These are phyloP conservation scores for Pythium coloratum DNA, from an alignment of 352 stramenopile genomes.

Conservation along the genomic window DNA sequence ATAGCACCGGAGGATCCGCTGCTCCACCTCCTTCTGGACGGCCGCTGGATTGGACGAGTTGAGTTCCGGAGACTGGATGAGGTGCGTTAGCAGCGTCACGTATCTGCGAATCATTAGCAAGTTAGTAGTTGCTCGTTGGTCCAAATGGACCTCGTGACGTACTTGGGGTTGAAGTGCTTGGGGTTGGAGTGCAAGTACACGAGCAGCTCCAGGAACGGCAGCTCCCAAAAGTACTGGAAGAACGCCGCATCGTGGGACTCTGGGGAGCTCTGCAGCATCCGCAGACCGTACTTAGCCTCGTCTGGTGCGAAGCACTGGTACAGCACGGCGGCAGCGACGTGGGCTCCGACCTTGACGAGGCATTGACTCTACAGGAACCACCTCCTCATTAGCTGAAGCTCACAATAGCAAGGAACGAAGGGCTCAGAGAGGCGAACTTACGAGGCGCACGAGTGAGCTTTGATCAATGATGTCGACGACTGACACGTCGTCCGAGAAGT, in stretches of 20 bases:
- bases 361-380: conserved; percentile 63
- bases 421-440: conserved; percentile 26
- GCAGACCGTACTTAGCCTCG: conserved; percentile 80
- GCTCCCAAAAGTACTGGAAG: conserved; percentile 88
- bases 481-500: conserved; percentile 68
- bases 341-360: conserved; percentile 78
- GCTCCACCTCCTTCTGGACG: conserved; percentile 69
- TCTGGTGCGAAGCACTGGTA: conserved; percentile 83
- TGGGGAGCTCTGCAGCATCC: conserved; percentile 70
- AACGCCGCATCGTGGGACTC: conserved; percentile 71
- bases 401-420: neutral
- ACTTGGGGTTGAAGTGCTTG: conserved; percentile 75
- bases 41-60: conserved; percentile 71
- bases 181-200: conserved; percentile 74
- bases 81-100: conserved; percentile 73
- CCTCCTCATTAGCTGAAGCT: neutral
- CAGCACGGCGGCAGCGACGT: conserved; percentile 76
- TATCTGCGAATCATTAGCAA: conserved; percentile 27
- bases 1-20: conserved; percentile 81
- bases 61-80: conserved; percentile 82
- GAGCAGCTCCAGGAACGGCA: conserved; percentile 80
- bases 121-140: conserved; percentile 9
- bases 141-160: neutral
- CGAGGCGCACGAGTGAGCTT: conserved; percentile 78
- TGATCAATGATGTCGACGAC: conserved; percentile 84